Conservation (phyloP, 2,329 filamentous ascomycete genomes). For the Triangularia setosa region DNA sequence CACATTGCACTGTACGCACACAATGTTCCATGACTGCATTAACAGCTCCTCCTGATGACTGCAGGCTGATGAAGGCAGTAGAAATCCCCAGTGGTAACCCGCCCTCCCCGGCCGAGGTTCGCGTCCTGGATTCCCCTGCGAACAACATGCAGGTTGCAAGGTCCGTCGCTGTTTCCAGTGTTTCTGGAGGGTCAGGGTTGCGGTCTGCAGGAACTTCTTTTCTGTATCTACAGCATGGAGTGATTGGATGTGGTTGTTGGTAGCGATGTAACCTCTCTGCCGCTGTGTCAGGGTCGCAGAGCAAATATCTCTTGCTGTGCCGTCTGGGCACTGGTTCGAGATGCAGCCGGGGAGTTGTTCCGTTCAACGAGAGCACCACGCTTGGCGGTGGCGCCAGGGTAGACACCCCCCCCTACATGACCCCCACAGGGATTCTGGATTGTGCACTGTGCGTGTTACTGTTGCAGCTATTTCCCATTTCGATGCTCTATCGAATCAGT, state of each 20-base stretch:
- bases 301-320: constrained; percentile 9
- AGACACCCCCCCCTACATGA: background rate
- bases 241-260: background rate
- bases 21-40: background rate
- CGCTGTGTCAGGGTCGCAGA: background rate
- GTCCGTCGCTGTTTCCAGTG: constrained; percentile 2
- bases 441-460: background rate
- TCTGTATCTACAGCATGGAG: background rate
- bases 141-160: background rate
- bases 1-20: too few species aligned
- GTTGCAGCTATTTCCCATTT: constrained; percentile 18
- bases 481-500: constrained; percentile 12
- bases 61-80: background rate
- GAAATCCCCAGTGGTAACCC: background rate
- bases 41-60: background rate
- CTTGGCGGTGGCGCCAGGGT: background rate
- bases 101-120: background rate
- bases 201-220: background rate
- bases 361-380: background rate
- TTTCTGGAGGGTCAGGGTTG: background rate
- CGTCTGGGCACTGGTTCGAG: constrained; percentile 5
- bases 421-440: background rate
- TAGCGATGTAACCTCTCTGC: background rate
- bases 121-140: background rate
- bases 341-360: constrained; percentile 13